Evolutionary conservation across 371 early-diverging fungal species (phyloP), one percentile per base, ranked within the genome.

Genomic region (Phascolomyces articulosus): DNA sequence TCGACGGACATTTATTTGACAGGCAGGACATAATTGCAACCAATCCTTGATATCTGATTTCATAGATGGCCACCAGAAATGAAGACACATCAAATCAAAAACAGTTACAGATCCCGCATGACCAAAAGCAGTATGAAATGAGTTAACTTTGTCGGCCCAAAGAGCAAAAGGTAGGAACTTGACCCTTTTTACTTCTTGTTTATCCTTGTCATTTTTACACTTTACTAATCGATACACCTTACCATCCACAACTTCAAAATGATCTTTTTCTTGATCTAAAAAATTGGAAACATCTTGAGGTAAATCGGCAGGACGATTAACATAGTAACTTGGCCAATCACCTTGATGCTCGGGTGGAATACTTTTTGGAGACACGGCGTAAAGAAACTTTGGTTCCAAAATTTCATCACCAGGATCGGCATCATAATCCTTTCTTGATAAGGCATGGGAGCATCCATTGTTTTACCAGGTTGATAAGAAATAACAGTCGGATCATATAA

Each of bases 11-110:
- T 20, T 47, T 0, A 77, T 13, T 56, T 78, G 74, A 27, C 78
- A 78, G 2, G 34, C 10, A 16, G 55, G 57, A 51, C 78, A 74
- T 2, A 9, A 28, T 8, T 24, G 31, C 6, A 78, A 10, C 64
- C 65, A 72, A 0, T 28, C 20, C 24, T 58, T 7, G 16, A 70
- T 60, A 26, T 55, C 56, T 4, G 13, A 10, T 21, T 55, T 55
- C 72, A 73, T 65, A 4, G 44, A 47, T 3, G 72, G 78, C 78
- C 78, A 78, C 74, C 78, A 78, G 41, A 29, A 63, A 3, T 63
- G 64, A 7, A 44, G 21, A 9, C 40, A 47, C 31, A 77, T 24
- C 16, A 69, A 27, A 29, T 77, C 7, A 23, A 69, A 40, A 6
- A 49, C 64, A 4, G 59, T 26, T 40, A 66, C 70, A 2, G 68